phyloP scores from a whole-genome alignment of 768 basidiomycete genomes.

The Boletus reticulatus region DNA sequence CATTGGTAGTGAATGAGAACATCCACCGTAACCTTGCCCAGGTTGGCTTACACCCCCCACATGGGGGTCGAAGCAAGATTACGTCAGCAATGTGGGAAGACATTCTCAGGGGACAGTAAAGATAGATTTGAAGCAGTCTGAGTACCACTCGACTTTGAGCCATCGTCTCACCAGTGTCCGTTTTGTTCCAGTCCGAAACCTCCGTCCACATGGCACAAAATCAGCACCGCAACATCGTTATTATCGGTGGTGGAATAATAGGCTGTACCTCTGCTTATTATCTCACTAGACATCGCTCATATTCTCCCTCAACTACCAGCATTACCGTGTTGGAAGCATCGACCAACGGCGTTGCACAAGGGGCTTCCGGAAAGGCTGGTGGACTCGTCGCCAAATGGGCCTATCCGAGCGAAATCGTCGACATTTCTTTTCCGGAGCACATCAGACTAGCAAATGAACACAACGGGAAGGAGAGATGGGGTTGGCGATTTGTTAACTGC shows the following conservation, averaged over 20 bases:
- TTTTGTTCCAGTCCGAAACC: no score
- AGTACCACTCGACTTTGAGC: no score
- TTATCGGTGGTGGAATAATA: constrained; percentile 86
- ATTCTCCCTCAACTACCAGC: constrained; percentile 36
- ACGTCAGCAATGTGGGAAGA: no score
- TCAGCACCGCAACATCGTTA: constrained; percentile 48
- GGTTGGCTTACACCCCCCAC: not conserved
- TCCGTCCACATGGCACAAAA: constrained; percentile 15
- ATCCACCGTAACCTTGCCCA: not conserved
- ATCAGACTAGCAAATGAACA: constrained; percentile 67
- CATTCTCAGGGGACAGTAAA: no score
- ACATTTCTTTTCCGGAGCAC: constrained; percentile 68
- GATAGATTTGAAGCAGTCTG: no score
- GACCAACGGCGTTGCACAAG: constrained; percentile 62
- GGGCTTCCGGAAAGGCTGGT: constrained; percentile 82
- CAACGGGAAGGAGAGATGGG: constrained; percentile 73
- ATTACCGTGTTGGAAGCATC: constrained; percentile 76
- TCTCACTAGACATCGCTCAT: constrained; percentile 56
- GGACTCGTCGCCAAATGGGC: constrained; percentile 88
- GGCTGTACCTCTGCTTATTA: constrained; percentile 85
- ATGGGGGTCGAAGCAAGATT: constrained; percentile 3
- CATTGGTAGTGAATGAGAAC: not conserved
- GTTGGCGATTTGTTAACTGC: constrained; percentile 75
- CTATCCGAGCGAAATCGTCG: constrained; percentile 65
- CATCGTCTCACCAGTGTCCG: no score